Evolutionary conservation across 2,329 filamentous ascomycete genomes (phyloP).

Genomic region (Knoxdaviesia capensis): DNA sequence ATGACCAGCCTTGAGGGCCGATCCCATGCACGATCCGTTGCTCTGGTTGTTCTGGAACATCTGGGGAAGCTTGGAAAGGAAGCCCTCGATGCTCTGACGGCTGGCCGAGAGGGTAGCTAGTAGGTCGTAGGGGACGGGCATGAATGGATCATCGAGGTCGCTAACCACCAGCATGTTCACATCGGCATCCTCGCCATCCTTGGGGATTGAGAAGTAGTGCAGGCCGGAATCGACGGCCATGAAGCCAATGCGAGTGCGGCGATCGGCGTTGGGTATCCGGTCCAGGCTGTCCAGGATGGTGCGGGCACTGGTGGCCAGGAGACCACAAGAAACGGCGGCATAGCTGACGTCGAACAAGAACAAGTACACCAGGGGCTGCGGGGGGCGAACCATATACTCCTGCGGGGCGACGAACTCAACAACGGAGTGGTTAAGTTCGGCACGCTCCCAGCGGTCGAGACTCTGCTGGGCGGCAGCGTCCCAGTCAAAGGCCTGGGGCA

Average conservation of each 20-base stretch:
- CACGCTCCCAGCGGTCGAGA: slow-evolving; percentile 77
- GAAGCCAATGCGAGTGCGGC: slow-evolving; percentile 81
- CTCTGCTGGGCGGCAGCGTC: slow-evolving; percentile 80
- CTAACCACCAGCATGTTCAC: slow-evolving; percentile 86
- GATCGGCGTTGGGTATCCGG: slow-evolving; percentile 93
- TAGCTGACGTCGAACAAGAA: slow-evolving; percentile 94
- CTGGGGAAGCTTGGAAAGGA: slow-evolving; percentile 73
- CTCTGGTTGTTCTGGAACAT: slow-evolving; percentile 97
- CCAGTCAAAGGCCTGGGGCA: slow-evolving; percentile 99
- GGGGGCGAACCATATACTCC: slow-evolving; percentile 97
- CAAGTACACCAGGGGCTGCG: slow-evolving; percentile 84
- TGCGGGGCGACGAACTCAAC: slow-evolving; percentile 96
- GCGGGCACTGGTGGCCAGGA: slow-evolving; percentile 77
- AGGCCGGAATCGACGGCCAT: slow-evolving; percentile 87
- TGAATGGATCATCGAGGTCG: slow-evolving; percentile 87
- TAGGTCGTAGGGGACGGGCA: slow-evolving; percentile 82
- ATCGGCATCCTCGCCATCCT: slow-evolving; percentile 72
- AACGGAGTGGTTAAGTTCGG: slow-evolving; percentile 88
- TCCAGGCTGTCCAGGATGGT: slow-evolving; percentile 91
- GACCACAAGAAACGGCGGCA: slow-evolving; percentile 69
- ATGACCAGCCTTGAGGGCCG: slow-evolving; percentile 78
- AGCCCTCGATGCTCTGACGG: slow-evolving; percentile 75
- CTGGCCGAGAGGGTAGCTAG: slow-evolving; percentile 78
- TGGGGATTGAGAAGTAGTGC: slow-evolving; percentile 89
- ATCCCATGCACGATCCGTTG: slow-evolving; percentile 82